Conservation (phyloP, 139 green algal genomes). For the Tetraselmis chui region DNA sequence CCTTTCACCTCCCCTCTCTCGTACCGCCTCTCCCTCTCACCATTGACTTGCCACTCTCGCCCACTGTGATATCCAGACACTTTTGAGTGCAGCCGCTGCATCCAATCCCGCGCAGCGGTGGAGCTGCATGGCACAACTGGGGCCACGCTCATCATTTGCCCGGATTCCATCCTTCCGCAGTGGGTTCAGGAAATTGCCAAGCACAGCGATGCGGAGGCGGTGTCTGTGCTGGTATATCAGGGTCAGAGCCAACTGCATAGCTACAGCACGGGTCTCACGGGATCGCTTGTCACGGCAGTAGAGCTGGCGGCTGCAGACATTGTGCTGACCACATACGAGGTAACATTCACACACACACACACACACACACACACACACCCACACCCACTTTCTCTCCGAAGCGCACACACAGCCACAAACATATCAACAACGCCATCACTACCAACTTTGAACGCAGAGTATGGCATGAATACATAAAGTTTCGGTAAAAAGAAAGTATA, state of each 20-base stretch:
- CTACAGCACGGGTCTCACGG: not conserved
- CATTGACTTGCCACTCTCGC: not conserved
- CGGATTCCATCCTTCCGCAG: slow-evolving; percentile 68
- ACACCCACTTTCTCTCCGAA: too few species aligned
- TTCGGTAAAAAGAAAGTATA: too few species aligned
- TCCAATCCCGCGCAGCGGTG: not conserved
- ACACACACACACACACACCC: too few species aligned
- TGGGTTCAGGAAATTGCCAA: not conserved
- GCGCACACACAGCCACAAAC: too few species aligned
- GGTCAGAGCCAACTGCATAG: slow-evolving; percentile 38
- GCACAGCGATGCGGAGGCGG: slow-evolving; percentile 26
- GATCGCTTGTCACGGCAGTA: slow-evolving; percentile 43
- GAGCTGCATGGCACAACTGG: slow-evolving; percentile 20
- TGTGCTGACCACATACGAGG: slow-evolving; percentile 89
- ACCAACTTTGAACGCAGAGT: too few species aligned
- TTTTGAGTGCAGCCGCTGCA: not conserved
- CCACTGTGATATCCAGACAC: not conserved
- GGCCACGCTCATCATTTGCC: slow-evolving; percentile 87
- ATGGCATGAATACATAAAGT: too few species aligned
- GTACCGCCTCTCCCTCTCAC: not conserved
- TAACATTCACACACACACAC: too few species aligned
- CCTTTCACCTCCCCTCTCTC: not conserved
- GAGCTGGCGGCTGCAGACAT: slow-evolving; percentile 76
- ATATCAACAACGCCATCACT: too few species aligned
- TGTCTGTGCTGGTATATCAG: slow-evolving; percentile 61